Evolutionary conservation across 2,329 filamentous ascomycete species (phyloP).

Genomic region (Cryphonectria radicalis): DNA sequence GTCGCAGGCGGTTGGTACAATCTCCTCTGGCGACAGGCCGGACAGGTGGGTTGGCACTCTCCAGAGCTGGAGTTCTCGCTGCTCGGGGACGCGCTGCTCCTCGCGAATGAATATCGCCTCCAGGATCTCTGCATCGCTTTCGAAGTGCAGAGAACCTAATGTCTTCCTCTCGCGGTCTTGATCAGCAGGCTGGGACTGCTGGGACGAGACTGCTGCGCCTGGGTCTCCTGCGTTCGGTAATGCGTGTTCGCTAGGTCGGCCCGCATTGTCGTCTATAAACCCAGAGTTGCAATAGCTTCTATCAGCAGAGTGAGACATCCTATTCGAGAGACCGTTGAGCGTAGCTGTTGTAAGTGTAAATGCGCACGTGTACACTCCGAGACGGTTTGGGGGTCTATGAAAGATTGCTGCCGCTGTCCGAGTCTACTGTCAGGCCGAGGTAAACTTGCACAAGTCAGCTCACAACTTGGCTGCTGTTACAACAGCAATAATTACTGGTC

Average conservation of each 20-base stretch:
- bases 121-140: background rate
- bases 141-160: background rate
- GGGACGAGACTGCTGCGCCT: background rate
- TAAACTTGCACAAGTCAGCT: no score
- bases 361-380: no score
- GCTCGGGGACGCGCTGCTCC: background rate
- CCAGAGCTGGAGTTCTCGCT: background rate
- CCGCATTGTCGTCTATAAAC: background rate
- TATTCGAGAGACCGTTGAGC: background rate
- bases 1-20: background rate
- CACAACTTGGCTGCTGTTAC: no score
- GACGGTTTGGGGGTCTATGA: no score
- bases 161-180: background rate
- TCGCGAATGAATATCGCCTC: background rate
- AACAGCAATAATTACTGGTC: background rate
- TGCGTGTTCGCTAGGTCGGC: background rate
- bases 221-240: background rate
- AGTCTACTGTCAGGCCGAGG: no score
- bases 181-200: background rate
- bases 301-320: background rate
- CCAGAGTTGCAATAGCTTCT: background rate
- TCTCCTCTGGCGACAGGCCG: background rate
- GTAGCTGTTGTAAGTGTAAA: no score
- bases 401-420: no score
- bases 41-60: background rate